These are phyloP conservation scores for Turritis glabra DNA, from an alignment of 345 rosid genomes.

Conservation along the genomic window DNA sequence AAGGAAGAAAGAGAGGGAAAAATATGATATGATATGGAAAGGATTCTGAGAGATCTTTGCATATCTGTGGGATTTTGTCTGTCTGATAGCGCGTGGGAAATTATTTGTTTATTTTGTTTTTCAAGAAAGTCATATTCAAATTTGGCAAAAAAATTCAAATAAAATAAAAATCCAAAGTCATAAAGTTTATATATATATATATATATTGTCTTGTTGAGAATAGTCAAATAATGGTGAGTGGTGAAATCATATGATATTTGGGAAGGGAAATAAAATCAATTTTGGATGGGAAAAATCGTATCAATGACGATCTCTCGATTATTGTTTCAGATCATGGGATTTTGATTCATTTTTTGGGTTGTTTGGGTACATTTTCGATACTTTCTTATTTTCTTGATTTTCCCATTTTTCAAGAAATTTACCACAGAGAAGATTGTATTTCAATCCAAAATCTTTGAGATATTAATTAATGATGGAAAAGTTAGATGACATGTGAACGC, in stretches of 20 bases:
- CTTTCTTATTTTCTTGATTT: background rate
- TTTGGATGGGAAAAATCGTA: constrained; percentile 22
- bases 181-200: background rate
- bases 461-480: background rate
- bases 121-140: constrained; percentile 22
- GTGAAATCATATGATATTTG: constrained; percentile 28
- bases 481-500: background rate
- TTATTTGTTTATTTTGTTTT: constrained; percentile 34
- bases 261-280: background rate
- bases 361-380: background rate
- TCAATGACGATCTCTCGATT: constrained; percentile 33
- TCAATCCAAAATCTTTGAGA: background rate
- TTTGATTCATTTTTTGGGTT: background rate
- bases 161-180: background rate
- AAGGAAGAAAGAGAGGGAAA: constrained; percentile 31
- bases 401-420: background rate
- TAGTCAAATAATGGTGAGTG: constrained; percentile 32
- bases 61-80: constrained; percentile 40
- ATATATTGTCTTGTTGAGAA: background rate
- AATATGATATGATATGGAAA: constrained; percentile 20
- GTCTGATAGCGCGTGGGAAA: constrained; percentile 36
- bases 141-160: background rate
- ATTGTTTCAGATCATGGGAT: constrained; percentile 16
- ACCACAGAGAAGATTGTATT: background rate
- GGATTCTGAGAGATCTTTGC: constrained; percentile 40